Percentiles rank a stretch among this genome's conserved stretches.
Conservation (phyloP, 2,329 filamentous ascomycete genomes). For the Fonsecaea pedrosoi region DNA sequence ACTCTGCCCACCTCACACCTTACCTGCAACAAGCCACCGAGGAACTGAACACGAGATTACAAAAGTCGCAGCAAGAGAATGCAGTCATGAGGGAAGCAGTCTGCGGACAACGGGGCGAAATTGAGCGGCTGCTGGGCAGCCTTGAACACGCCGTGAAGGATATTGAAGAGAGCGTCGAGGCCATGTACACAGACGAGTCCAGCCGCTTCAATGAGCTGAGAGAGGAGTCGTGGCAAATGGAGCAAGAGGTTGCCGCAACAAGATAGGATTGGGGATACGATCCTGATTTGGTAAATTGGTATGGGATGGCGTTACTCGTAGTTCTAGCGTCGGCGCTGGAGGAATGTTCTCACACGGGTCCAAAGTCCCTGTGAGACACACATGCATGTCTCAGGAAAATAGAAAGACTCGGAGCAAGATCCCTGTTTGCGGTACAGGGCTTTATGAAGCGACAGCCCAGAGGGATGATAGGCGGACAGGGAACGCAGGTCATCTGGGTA, state of each 20-base stretch:
- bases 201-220: constrained; percentile 45
- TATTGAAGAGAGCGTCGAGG: constrained; percentile 58
- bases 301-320: constrained; percentile 13
- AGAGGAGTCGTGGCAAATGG: constrained; percentile 52
- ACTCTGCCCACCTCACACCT: constrained; percentile 65
- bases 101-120: constrained; percentile 62
- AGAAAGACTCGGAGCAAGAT: neutral
- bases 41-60: constrained; percentile 58
- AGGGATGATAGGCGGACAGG: neutral
- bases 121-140: constrained; percentile 60
- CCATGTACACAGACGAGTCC: constrained; percentile 47
- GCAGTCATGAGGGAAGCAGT: constrained; percentile 59
- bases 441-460: constrained; percentile 1
- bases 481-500: constrained; percentile 1
- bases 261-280: constrained; percentile 16
- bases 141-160: constrained; percentile 65
- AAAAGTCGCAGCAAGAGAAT: constrained; percentile 60
- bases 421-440: constrained; percentile 4
- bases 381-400: neutral
- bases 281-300: constrained; percentile 3
- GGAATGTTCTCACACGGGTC: constrained; percentile 8
- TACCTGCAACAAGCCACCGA: constrained; percentile 59
- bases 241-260: constrained; percentile 49
- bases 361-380: neutral
- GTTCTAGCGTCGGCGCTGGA: constrained; percentile 33